A percentile compares a stretch with the other conserved stretches of the same genome.
Evolutionary conservation across 306 rosid species (phyloP).

Genomic region (Glycine soja): DNA sequence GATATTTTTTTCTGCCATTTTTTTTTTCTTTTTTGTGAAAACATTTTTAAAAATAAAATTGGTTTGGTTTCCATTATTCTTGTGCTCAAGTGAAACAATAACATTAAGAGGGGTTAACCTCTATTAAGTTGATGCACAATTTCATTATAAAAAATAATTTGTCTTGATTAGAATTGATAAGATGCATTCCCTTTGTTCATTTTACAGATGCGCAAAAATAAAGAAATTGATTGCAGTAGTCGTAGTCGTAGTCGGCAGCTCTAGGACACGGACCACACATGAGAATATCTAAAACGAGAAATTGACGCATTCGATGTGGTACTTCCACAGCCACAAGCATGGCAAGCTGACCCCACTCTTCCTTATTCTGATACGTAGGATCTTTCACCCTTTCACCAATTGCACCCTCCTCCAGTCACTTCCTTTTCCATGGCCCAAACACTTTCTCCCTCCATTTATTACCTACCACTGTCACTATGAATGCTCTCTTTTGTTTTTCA

Average conservation of each 20-base stretch:
- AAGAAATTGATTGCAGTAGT: neutral
- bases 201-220: neutral
- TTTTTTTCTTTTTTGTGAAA: neutral
- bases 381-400: conserved; percentile 32
- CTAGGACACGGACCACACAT: neutral
- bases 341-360: conserved; percentile 29
- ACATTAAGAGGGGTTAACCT: neutral
- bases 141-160: too few species aligned
- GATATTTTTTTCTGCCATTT: neutral
- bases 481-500: neutral
- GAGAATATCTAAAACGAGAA: conserved; percentile 46
- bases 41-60: neutral
- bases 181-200: conserved; percentile 15
- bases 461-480: neutral
- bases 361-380: conserved; percentile 28
- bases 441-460: neutral
- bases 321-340: conserved; percentile 55
- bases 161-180: neutral
- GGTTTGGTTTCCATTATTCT: neutral
- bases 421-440: conserved; percentile 32
- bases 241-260: neutral
- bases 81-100: neutral
- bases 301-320: neutral
- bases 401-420: conserved; percentile 51
- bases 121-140: neutral